These are phyloP conservation scores for Amauroascus niger DNA, from an alignment of 2,329 filamentous ascomycete species.

Conservation along the genomic window DNA sequence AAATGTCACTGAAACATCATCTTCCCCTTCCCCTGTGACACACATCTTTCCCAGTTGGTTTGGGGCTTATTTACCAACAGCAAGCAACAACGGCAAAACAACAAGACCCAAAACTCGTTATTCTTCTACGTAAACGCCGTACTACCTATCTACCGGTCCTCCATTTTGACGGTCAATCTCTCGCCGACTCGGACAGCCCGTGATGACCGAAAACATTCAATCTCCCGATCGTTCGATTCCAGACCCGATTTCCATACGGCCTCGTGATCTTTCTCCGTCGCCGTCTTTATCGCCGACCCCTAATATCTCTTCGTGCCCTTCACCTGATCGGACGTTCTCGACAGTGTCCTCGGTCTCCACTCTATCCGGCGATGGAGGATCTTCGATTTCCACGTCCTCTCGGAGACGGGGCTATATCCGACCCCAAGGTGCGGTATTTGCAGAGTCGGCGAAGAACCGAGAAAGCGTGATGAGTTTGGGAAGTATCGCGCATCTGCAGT, in stretches of 20 bases:
- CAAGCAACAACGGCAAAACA: not conserved
- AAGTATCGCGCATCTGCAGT: slow-evolving; percentile 93
- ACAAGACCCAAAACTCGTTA: no score
- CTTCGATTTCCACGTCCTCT: slow-evolving; percentile 35
- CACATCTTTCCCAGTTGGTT: not conserved
- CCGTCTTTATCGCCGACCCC: slow-evolving; percentile 36
- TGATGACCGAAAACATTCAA: slow-evolving; percentile 6
- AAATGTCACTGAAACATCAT: slow-evolving; percentile 10
- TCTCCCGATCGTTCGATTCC: not conserved
- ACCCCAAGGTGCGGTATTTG: slow-evolving; percentile 78
- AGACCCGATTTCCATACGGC: slow-evolving; percentile 15
- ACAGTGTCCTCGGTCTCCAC: slow-evolving; percentile 39
- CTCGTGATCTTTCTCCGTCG: slow-evolving; percentile 32
- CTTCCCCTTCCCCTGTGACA: slow-evolving; percentile 5
- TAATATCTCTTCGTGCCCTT: slow-evolving; percentile 37
- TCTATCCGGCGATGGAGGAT: slow-evolving; percentile 37
- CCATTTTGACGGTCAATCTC: not conserved
- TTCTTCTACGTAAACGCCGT: no score
- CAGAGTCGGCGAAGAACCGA: slow-evolving; percentile 75
- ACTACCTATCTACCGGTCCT: no score
- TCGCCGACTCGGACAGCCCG: not conserved
- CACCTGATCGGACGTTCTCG: slow-evolving; percentile 38
- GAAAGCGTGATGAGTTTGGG: slow-evolving; percentile 95
- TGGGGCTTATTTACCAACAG: not conserved
- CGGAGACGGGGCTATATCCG: slow-evolving; percentile 74